Evolutionary conservation across 2,329 filamentous ascomycete species (phyloP), one percentile per base, ranked within the genome.

Genomic region (Colletotrichum chrysophilum): DNA sequence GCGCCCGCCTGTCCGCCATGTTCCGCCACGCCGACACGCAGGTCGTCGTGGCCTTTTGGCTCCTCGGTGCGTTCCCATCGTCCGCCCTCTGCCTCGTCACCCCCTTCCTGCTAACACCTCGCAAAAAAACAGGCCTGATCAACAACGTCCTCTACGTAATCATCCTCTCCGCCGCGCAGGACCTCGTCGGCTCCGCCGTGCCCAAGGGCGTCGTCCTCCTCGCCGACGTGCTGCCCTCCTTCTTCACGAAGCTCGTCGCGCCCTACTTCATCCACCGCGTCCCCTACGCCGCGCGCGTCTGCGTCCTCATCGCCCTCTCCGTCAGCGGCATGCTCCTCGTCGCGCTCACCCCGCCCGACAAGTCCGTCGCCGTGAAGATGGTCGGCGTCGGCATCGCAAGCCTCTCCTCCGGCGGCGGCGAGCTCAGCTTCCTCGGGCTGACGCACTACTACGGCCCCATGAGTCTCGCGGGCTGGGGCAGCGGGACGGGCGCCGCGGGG

Each of bases 131-230:
- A 96, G 95, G 95, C 68, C 87, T 97, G 21, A 97, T 98, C 83
- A 98, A 99, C 86, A 98, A 98, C 87, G 95, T 98, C 79, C 94
- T 98, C 86, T 98, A 98, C 85, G 96, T 98, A 71, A 95, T 98
- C 84, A 97, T 98, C 82, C 94, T 99, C 81, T 97, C 96, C 34
- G 95, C 97, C 43, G 97, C 97, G 5, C 94, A 98, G 80, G 97
- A 99, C 82, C 94, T 99, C 77, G 97, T 98, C 80, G 96, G 96
- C 43, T 93, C 95, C 36, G 93, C 95, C 36, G 89, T 98, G 2
- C 97, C 97, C 66, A 98, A 98, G 84, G 95, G 95, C 79, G 91
- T 97, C 72, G 96, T 99, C 71, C 93, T 98, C 70, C 94, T 98
- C 77, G 96, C 96, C 83, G 96, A 98, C 84, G 95, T 98, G 70